Evolutionary conservation across 140 eudicot species (phyloP).

Genomic region (Anethum foeniculum): DNA sequence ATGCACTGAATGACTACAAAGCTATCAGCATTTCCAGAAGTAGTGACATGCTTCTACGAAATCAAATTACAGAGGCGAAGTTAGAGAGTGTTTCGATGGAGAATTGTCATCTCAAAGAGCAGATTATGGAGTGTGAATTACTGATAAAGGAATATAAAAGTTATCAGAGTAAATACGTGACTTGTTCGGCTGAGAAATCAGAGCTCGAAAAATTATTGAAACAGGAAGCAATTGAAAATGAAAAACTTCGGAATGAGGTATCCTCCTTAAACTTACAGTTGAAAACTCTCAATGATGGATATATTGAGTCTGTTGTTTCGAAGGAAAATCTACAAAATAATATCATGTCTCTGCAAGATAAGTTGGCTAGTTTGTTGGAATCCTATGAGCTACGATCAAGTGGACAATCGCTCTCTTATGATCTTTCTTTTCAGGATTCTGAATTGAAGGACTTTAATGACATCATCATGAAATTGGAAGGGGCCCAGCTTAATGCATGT

Average conservation of each 20-base stretch:
- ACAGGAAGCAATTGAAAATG: slow-evolving; percentile 29
- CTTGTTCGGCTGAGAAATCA: slow-evolving; percentile 50
- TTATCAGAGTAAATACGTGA: slow-evolving; percentile 44
- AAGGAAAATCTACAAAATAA: slow-evolving; percentile 32
- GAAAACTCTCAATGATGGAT: slow-evolving; percentile 19
- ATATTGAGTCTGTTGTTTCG: slow-evolving; percentile 15
- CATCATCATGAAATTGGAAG: slow-evolving; percentile 30
- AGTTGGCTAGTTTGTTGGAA: slow-evolving; percentile 30
- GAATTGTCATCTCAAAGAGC: slow-evolving; percentile 50
- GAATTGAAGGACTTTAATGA: slow-evolving; percentile 16
- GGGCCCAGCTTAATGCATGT: slow-evolving; percentile 24
- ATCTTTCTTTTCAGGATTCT: slow-evolving; percentile 4
- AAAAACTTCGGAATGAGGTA: slow-evolving; percentile 36
- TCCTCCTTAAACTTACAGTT: slow-evolving; percentile 36
- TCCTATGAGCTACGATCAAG: slow-evolving; percentile 23
- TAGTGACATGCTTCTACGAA: slow-evolving; percentile 54
- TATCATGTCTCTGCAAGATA: slow-evolving; percentile 29
- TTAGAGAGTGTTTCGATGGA: slow-evolving; percentile 51
- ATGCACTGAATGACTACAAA: slow-evolving; percentile 35
- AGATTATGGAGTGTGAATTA: slow-evolving; percentile 55
- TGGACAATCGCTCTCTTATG: slow-evolving; percentile 6
- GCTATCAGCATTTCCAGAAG: slow-evolving; percentile 38
- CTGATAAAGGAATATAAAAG: slow-evolving; percentile 34
- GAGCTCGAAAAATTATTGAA: slow-evolving; percentile 36
- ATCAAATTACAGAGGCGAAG: slow-evolving; percentile 52